A percentile compares a stretch with the other conserved stretches of the same genome.
Evolutionary conservation across 306 rosid species (phyloP).

Genomic region (Inga oerstediana): DNA sequence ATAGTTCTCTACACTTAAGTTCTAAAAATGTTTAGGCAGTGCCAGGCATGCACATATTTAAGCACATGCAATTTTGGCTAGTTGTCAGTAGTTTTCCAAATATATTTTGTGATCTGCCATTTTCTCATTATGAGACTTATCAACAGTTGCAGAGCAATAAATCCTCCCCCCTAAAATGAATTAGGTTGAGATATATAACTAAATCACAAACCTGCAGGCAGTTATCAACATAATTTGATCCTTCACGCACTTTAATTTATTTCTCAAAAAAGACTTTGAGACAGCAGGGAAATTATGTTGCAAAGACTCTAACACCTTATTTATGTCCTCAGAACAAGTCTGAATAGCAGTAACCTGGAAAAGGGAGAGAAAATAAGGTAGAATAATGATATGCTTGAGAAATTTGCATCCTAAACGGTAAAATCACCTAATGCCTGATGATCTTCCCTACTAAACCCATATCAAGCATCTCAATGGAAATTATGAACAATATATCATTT

Average conservation of each 20-base stretch:
- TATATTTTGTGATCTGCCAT: background rate
- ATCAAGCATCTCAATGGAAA: background rate
- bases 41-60: background rate
- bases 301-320: slow-evolving; percentile 69
- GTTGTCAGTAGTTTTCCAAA: background rate
- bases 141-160: slow-evolving; percentile 16
- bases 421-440: slow-evolving; percentile 17
- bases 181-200: background rate
- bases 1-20: background rate
- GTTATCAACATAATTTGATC: slow-evolving; percentile 78
- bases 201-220: slow-evolving; percentile 73
- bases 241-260: slow-evolving; percentile 82
- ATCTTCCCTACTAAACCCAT: slow-evolving; percentile 21
- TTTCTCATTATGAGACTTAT: slow-evolving; percentile 30
- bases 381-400: slow-evolving; percentile 25
- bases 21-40: background rate
- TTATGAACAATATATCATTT: background rate
- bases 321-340: slow-evolving; percentile 73
- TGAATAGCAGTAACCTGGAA: slow-evolving; percentile 81
- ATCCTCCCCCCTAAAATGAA: slow-evolving; percentile 2
- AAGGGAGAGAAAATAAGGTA: background rate
- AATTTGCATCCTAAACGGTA: slow-evolving; percentile 25
- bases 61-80: background rate
- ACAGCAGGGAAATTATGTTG: slow-evolving; percentile 72
- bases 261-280: slow-evolving; percentile 68